Conservation (phyloP, 2,329 filamentous ascomycete genomes). For the Ciborinia camelliae region DNA sequence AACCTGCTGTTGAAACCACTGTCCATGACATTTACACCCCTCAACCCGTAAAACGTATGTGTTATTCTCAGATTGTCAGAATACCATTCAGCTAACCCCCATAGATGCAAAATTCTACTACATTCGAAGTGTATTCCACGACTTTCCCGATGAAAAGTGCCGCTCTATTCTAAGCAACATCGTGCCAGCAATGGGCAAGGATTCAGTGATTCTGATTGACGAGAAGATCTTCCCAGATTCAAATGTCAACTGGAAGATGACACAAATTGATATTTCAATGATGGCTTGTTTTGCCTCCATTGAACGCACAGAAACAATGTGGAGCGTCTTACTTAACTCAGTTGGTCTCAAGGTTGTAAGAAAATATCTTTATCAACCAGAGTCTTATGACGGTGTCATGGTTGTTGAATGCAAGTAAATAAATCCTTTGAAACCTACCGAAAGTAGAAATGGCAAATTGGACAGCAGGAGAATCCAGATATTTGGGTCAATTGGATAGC, state of each 20-base stretch:
- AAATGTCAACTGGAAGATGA: constrained; percentile 36
- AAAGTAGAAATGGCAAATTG: neutral
- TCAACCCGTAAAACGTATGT: neutral
- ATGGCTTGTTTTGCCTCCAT: constrained; percentile 37
- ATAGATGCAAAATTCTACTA: constrained; percentile 37
- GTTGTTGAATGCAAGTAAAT: neutral
- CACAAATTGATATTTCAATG: constrained; percentile 41
- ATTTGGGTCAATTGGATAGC: neutral
- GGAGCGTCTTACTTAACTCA: neutral
- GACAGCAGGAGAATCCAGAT: too few relatives aligned
- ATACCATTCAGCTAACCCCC: neutral
- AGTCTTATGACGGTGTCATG: neutral
- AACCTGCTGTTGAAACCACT: neutral
- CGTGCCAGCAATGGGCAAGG: neutral
- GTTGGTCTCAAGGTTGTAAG: neutral
- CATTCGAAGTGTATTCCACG: constrained; percentile 41
- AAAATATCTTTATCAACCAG: neutral
- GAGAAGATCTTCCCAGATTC: constrained; percentile 42
- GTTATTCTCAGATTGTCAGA: neutral
- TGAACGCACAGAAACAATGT: constrained; percentile 37
- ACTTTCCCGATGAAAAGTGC: constrained; percentile 38
- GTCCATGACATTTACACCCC: neutral
- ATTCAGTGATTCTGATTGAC: constrained; percentile 40
- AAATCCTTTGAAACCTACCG: neutral
- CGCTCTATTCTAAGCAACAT: constrained; percentile 13